Conservation (phyloP, 306 rosid species). For the Quercus gilva region DNA sequence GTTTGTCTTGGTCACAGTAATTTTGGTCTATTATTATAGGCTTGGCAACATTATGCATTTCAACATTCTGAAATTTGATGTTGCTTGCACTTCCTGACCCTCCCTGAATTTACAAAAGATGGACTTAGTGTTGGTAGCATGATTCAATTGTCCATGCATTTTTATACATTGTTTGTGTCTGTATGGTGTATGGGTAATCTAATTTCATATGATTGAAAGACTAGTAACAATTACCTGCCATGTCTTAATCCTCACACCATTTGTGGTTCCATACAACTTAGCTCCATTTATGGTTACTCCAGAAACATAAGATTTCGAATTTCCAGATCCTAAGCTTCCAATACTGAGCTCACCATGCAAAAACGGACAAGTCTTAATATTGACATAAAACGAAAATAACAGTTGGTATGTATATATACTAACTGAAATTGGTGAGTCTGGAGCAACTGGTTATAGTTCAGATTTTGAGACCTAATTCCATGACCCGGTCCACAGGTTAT, state of each 20-base stretch:
- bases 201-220: background rate
- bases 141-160: background rate
- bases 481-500: slow-evolving; percentile 92
- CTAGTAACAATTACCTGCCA: slow-evolving; percentile 53
- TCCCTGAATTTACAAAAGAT: slow-evolving; percentile 45
- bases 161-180: background rate
- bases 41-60: slow-evolving; percentile 56
- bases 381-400: background rate
- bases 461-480: slow-evolving; percentile 62
- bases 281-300: slow-evolving; percentile 54
- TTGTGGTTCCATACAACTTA: slow-evolving; percentile 62
- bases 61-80: slow-evolving; percentile 56
- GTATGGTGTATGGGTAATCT: background rate
- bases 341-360: slow-evolving; percentile 37
- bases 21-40: slow-evolving; percentile 73
- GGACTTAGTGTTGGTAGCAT: background rate
- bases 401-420: no score
- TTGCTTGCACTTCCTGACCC: slow-evolving; percentile 70
- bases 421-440: background rate
- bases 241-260: slow-evolving; percentile 85
- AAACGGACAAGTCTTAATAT: background rate
- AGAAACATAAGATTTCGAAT: slow-evolving; percentile 52
- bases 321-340: slow-evolving; percentile 71
- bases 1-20: slow-evolving; percentile 57
- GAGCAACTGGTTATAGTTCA: background rate